Evolutionary conservation across 1,284 basidiomycete species (phyloP).

Genomic region (Puccinia horiana): DNA sequence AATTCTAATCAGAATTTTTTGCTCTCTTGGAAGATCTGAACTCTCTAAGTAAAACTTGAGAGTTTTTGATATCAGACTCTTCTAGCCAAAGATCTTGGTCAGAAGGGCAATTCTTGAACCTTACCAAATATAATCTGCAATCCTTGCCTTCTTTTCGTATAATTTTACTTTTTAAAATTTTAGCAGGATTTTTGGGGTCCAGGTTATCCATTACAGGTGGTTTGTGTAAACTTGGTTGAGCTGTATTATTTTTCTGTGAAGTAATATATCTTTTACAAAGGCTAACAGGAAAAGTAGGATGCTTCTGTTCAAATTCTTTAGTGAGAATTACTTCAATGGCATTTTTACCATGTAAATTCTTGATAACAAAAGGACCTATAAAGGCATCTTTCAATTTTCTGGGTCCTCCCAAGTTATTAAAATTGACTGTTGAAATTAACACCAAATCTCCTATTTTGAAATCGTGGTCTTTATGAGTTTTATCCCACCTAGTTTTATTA

Average conservation of each 20-base stretch:
- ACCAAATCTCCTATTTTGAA: neutral
- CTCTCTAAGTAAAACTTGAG: neutral
- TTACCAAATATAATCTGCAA: neutral
- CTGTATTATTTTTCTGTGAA: neutral
- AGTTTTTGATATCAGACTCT: neutral
- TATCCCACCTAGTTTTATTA: no score
- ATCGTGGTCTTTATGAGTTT: neutral
- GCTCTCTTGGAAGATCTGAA: neutral
- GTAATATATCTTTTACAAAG: neutral
- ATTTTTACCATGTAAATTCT: no score
- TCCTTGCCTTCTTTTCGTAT: neutral
- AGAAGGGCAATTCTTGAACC: neutral
- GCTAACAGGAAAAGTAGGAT: neutral
- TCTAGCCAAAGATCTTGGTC: neutral
- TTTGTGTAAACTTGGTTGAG: neutral
- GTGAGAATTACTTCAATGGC: neutral
- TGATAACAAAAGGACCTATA: neutral
- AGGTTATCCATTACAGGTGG: neutral
- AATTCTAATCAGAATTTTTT: neutral
- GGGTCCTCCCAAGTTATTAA: neutral
- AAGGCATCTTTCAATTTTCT: constrained; percentile 1
- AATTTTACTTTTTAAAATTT: neutral
- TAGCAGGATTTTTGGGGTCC: neutral
- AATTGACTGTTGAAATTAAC: neutral
- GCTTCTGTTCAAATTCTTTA: neutral